Conservation (phyloP, 345 rosid species). For the Aquilaria sinensis region DNA sequence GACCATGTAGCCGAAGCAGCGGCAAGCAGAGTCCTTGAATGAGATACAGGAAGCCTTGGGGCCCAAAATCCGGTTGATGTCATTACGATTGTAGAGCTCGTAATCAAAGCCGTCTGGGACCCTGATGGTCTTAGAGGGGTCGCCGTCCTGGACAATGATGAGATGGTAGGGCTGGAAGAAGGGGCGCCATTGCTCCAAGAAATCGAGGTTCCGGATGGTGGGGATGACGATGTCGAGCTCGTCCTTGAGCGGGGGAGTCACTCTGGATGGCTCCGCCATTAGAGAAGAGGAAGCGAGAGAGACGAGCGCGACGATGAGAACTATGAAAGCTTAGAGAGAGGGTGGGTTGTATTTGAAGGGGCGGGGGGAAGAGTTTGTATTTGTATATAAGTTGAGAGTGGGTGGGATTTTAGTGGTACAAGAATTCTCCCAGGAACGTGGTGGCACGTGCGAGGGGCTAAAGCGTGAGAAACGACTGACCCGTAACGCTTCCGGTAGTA, state of each 20-base stretch:
- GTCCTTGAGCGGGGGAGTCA: constrained; percentile 42
- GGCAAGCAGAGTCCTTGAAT: constrained; percentile 64
- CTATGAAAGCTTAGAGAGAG: not conserved
- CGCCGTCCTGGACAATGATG: constrained; percentile 88
- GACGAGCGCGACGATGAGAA: not conserved
- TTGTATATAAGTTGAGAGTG: not conserved
- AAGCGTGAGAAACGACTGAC: not conserved
- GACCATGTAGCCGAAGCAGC: constrained; percentile 78
- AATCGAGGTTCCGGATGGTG: constrained; percentile 70
- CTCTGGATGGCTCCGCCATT: constrained; percentile 28
- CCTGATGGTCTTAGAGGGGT: constrained; percentile 53
- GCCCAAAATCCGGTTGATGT: constrained; percentile 70
- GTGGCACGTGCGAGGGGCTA: constrained; percentile 21
- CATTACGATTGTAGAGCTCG: constrained; percentile 78
- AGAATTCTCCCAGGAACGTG: not conserved
- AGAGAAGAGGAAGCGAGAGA: not conserved
- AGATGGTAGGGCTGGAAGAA: constrained; percentile 70
- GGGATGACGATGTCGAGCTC: constrained; percentile 87
- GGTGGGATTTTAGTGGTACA: too few relatives aligned
- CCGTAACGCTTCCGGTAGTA: too few relatives aligned
- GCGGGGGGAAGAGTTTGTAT: not conserved
- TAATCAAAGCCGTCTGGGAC: constrained; percentile 80
- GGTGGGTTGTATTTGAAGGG: not conserved
- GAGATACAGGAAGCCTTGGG: constrained; percentile 80
- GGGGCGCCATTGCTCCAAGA: constrained; percentile 82